Conservation (phyloP, 176 grass and related monocot genomes). For the Pontederia paniculata region DNA sequence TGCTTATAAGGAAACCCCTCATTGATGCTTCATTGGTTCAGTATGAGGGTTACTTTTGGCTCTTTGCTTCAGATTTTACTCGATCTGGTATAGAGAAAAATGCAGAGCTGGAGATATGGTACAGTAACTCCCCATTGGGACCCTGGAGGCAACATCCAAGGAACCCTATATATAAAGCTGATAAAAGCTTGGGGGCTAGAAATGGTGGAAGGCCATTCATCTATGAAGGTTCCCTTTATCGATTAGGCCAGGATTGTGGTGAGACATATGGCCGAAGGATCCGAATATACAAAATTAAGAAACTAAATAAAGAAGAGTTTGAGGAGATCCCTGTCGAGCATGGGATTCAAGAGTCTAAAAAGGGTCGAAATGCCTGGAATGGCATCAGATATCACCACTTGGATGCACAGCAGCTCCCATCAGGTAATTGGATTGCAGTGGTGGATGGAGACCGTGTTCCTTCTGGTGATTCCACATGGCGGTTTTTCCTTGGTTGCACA, state of each 20-base stretch:
- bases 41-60: constrained; percentile 58
- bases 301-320: constrained; percentile 81
- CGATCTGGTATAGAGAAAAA: constrained; percentile 80
- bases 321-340: constrained; percentile 63
- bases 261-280: constrained; percentile 72
- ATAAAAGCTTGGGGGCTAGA: constrained; percentile 92
- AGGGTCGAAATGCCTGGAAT: constrained; percentile 95
- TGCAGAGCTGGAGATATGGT: constrained; percentile 97
- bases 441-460: constrained; percentile 93
- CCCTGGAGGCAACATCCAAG: constrained; percentile 81
- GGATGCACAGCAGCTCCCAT: constrained; percentile 59
- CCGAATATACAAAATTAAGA: constrained; percentile 77
- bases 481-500: constrained; percentile 51
- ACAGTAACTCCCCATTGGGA: constrained; percentile 75
- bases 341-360: constrained; percentile 63
- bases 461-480: constrained; percentile 70
- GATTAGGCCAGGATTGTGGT: constrained; percentile 81
- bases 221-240: constrained; percentile 72
- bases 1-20: constrained; percentile 73
- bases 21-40: constrained; percentile 72
- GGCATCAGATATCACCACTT: constrained; percentile 96
- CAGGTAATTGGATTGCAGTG: constrained; percentile 82
- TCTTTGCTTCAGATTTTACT: constrained; percentile 91
- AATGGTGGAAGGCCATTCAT: constrained; percentile 89
- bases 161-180: constrained; percentile 85